Evolutionary conservation across 2,329 filamentous ascomycete species (phyloP).

Genomic region (Fusarium nisikadoi): DNA sequence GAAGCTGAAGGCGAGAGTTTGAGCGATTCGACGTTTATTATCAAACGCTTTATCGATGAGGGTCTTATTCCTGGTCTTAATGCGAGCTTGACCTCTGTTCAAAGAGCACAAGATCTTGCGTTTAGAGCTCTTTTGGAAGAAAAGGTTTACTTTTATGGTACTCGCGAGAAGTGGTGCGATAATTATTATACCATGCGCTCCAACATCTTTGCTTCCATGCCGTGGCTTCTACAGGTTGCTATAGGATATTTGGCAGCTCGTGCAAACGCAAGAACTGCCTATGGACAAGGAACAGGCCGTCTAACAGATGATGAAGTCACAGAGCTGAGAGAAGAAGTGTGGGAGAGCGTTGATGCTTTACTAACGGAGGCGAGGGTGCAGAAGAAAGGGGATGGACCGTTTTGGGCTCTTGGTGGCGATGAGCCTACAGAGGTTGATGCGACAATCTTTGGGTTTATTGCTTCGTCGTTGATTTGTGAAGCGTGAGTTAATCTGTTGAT

Average conservation of each 20-base stretch:
- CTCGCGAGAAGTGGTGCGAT: conserved; percentile 65
- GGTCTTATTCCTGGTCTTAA: conserved; percentile 62
- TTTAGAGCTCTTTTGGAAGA: conserved; percentile 68
- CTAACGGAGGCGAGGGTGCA: conserved; percentile 51
- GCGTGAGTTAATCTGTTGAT: conserved; percentile 57
- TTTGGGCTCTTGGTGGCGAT: conserved; percentile 67
- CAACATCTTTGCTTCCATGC: conserved; percentile 58
- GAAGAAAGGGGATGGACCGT: conserved; percentile 50
- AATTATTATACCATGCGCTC: conserved; percentile 70
- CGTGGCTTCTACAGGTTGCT: conserved; percentile 62
- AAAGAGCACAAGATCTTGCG: conserved; percentile 61
- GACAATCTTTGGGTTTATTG: conserved; percentile 67
- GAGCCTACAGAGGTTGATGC: conserved; percentile 68
- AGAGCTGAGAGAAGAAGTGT: conserved; percentile 60
- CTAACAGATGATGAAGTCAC: conserved; percentile 62
- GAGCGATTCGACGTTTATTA: conserved; percentile 67
- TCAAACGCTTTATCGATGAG: conserved; percentile 53
- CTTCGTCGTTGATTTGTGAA: conserved; percentile 60
- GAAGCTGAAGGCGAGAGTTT: conserved; percentile 50
- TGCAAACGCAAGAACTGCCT: conserved; percentile 54
- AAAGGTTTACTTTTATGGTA: conserved; percentile 67
- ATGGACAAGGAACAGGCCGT: conserved; percentile 66
- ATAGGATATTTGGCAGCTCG: conserved; percentile 63
- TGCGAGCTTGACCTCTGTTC: conserved; percentile 47
- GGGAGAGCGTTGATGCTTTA: conserved; percentile 61